Conservation (phyloP, 805 yeast genomes). For the Candida taoyuanica region DNA sequence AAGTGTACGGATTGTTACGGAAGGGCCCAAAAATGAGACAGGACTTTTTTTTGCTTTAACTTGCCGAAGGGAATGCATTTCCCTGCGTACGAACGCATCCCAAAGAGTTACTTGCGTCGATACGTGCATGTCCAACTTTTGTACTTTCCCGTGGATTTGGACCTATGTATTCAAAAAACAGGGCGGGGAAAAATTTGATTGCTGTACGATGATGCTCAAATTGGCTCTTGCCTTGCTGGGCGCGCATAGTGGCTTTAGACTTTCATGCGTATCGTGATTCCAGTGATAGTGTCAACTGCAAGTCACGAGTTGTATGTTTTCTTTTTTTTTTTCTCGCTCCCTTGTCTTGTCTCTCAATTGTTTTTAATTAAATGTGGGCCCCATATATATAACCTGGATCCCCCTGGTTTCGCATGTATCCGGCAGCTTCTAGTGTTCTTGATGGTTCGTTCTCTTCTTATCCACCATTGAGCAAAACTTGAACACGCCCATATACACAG, state of each 20-base stretch:
- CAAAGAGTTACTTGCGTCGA: neutral
- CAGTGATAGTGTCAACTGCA: constrained; percentile 10
- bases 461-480: neutral
- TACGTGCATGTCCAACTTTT: neutral
- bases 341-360: neutral
- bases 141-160: neutral
- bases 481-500: no score
- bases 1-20: neutral
- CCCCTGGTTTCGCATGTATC: neutral
- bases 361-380: neutral
- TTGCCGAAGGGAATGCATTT: neutral
- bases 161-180: neutral
- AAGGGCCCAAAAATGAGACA: no score
- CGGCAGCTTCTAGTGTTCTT: neutral
- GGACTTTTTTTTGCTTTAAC: no score
- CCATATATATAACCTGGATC: constrained; percentile 1
- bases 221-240: constrained; percentile 8
- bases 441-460: neutral
- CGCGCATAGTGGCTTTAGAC: constrained; percentile 5
- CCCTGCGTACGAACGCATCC: no score
- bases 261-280: constrained; percentile 11
- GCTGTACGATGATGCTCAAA: constrained; percentile 1
- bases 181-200: constrained; percentile 2
- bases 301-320: neutral
- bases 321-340: neutral